Evolutionary conservation across 352 stramenopile species (phyloP).

Genomic region (Halophytophthora batemanensis): DNA sequence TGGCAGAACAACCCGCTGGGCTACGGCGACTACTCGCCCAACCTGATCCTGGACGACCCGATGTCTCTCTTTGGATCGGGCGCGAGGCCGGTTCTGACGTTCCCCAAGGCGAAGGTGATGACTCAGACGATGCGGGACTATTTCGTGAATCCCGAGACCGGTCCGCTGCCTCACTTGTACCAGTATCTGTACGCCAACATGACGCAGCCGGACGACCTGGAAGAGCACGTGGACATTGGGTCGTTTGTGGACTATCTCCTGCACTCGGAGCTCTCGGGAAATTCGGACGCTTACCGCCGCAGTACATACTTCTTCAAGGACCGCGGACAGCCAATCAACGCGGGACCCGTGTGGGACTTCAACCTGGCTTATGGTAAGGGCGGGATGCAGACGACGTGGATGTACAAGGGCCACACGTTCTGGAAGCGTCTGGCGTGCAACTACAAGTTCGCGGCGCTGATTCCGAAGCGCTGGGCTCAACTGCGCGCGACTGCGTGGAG

Average conservation of each 20-base stretch:
- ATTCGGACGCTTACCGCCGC: conserved; percentile 57
- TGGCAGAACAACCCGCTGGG: conserved; percentile 61
- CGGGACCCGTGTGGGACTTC: conserved; percentile 67
- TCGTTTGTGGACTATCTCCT: conserved; percentile 75
- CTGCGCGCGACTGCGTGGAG: conserved; percentile 50
- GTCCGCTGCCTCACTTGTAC: conserved; percentile 54
- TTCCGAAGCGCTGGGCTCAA: conserved; percentile 49
- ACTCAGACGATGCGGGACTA: conserved; percentile 65
- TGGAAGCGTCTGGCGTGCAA: conserved; percentile 69
- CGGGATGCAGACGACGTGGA: conserved; percentile 39
- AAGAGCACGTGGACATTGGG: conserved; percentile 54
- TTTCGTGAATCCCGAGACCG: conserved; percentile 48
- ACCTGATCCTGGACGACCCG: conserved; percentile 58
- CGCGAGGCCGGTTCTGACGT: conserved; percentile 46
- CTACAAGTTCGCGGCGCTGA: conserved; percentile 63
- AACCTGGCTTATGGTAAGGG: conserved; percentile 59
- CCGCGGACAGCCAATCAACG: conserved; percentile 57
- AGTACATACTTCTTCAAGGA: conserved; percentile 78
- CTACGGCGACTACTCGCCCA: conserved; percentile 55
- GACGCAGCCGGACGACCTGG: conserved; percentile 43
- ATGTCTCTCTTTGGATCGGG: conserved; percentile 53
- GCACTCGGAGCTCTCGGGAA: conserved; percentile 61
- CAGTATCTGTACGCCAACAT: conserved; percentile 63
- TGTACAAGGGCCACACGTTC: conserved; percentile 49
- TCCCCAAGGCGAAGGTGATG: conserved; percentile 31